Conservation (phyloP, 148 eudicot species). For the Fallopia convolvulus region DNA sequence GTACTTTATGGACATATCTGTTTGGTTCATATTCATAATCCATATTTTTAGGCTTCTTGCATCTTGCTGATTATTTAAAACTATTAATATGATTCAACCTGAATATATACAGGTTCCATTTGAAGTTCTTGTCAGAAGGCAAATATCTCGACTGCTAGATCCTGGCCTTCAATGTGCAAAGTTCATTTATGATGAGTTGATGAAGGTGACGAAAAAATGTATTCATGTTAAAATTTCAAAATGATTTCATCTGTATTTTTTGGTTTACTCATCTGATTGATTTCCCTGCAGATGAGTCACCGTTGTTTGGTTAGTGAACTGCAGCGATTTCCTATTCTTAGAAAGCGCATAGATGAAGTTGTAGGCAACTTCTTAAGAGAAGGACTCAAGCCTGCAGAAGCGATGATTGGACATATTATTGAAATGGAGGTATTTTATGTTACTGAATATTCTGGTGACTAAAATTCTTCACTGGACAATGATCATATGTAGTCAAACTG, state of each 20-base stretch:
- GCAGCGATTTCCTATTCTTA: slow-evolving; percentile 56
- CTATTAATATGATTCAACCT: neutral
- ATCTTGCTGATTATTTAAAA: neutral
- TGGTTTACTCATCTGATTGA: neutral
- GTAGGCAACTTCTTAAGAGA: slow-evolving; percentile 49
- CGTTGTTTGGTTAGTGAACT: slow-evolving; percentile 58
- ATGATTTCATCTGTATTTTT: neutral
- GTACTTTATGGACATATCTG: neutral
- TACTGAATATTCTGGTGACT: neutral
- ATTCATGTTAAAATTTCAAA: neutral
- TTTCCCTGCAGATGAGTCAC: slow-evolving; percentile 57
- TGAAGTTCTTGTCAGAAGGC: slow-evolving; percentile 39
- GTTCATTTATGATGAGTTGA: slow-evolving; percentile 64
- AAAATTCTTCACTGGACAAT: neutral
- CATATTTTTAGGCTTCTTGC: neutral
- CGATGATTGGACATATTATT: slow-evolving; percentile 66
- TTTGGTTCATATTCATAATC: neutral
- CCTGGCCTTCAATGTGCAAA: slow-evolving; percentile 80
- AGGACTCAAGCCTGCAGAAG: slow-evolving; percentile 64
- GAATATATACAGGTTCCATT: slow-evolving; percentile 18
- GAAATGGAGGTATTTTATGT: slow-evolving; percentile 32
- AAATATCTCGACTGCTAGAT: slow-evolving; percentile 62
- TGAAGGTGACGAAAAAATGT: slow-evolving; percentile 30
- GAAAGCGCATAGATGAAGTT: slow-evolving; percentile 75
- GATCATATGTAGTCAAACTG: neutral